Evolutionary conservation across 2,329 filamentous ascomycete genomes (phyloP).

Genomic region (Apiospora hydei): DNA sequence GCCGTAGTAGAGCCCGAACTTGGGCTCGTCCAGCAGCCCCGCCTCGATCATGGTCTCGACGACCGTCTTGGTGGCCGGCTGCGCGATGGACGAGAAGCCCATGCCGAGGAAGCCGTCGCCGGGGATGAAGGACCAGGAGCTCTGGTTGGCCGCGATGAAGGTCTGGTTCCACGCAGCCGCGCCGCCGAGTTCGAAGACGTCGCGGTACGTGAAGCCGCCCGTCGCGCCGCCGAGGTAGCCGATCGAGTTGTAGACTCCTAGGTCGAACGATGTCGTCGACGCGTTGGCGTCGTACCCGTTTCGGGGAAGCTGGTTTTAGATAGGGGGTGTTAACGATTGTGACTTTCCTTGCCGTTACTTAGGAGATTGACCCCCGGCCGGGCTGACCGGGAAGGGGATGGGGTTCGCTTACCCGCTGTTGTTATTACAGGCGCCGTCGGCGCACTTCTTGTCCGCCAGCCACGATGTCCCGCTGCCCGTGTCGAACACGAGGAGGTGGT

Average conservation of each 20-base stretch:
- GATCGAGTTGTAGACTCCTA: slow-evolving; percentile 36
- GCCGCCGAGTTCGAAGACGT: slow-evolving; percentile 35
- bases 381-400: no score
- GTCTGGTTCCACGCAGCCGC: slow-evolving; percentile 38
- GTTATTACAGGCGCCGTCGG: slow-evolving; percentile 13
- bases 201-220: slow-evolving; percentile 36
- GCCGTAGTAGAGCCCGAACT: slow-evolving; percentile 45
- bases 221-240: slow-evolving; percentile 43
- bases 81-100: slow-evolving; percentile 42
- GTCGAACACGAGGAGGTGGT: slow-evolving; percentile 43
- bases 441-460: slow-evolving; percentile 40
- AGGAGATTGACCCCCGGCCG: no score
- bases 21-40: slow-evolving; percentile 40
- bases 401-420: neutral
- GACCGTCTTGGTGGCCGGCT: slow-evolving; percentile 40
- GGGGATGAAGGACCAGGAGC: slow-evolving; percentile 39
- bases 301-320: slow-evolving; percentile 39
- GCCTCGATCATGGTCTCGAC: slow-evolving; percentile 43
- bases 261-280: slow-evolving; percentile 38
- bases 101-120: slow-evolving; percentile 47
- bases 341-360: neutral
- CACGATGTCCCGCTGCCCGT: slow-evolving; percentile 46
- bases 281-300: slow-evolving; percentile 38
- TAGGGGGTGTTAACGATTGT: neutral
- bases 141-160: slow-evolving; percentile 43